Evolutionary conservation across 805 yeast species (phyloP).

Genomic region (Jamesozyma hellenica): DNA sequence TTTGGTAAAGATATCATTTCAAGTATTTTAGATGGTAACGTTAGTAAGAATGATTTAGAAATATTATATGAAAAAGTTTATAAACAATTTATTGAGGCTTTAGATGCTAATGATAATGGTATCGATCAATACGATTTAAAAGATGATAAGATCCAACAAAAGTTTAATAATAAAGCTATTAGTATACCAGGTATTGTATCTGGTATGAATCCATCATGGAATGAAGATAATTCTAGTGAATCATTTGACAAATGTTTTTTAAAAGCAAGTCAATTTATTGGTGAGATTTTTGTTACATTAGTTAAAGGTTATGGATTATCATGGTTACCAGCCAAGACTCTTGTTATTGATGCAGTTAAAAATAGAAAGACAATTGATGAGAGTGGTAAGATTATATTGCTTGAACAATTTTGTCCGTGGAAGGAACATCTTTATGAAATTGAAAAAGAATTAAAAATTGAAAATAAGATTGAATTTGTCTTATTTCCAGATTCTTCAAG

Average conservation of each 20-base stretch:
- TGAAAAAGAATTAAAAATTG: slow-evolving; percentile 50
- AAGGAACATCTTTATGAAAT: slow-evolving; percentile 77
- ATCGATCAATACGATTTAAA: slow-evolving; percentile 52
- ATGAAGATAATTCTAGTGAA: slow-evolving; percentile 52
- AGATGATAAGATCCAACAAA: slow-evolving; percentile 36
- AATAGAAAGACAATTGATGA: slow-evolving; percentile 47
- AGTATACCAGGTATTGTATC: slow-evolving; percentile 71
- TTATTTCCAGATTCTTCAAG: slow-evolving; percentile 65
- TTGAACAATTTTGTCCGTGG: slow-evolving; percentile 86
- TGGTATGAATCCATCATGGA: slow-evolving; percentile 80
- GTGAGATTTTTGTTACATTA: slow-evolving; percentile 58
- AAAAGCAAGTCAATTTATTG: slow-evolving; percentile 79
- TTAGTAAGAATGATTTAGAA: slow-evolving; percentile 37
- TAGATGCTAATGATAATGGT: slow-evolving; percentile 96
- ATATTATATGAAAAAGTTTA: slow-evolving; percentile 69
- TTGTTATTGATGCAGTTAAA: slow-evolving; percentile 63
- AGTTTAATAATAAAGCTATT: slow-evolving; percentile 63
- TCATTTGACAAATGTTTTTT: slow-evolving; percentile 49
- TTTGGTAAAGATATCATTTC: slow-evolving; percentile 62
- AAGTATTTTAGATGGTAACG: slow-evolving; percentile 34
- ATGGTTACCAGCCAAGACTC: slow-evolving; percentile 82
- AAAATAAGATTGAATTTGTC: slow-evolving; percentile 59
- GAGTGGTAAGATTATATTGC: slow-evolving; percentile 63
- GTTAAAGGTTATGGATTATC: slow-evolving; percentile 66
- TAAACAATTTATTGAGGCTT: slow-evolving; percentile 75